These are phyloP conservation scores for Monosporozyma solicola DNA, from an alignment of 805 yeast genomes.

Conservation along the genomic window DNA sequence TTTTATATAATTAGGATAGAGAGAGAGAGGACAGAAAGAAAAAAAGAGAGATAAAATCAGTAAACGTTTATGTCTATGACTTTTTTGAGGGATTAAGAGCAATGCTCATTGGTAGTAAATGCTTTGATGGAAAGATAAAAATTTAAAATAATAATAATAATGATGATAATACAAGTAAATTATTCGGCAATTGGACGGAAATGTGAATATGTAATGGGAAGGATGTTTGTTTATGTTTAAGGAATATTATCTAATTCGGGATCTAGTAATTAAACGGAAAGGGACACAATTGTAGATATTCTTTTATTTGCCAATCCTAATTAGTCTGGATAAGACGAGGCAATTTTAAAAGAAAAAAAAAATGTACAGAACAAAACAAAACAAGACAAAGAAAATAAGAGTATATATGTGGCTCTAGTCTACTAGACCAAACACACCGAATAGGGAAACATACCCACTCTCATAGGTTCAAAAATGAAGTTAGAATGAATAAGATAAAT, in stretches of 20 bases:
- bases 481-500: neutral
- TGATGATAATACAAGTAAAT: no score
- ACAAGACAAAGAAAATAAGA: neutral
- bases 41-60: no score
- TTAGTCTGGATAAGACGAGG: neutral
- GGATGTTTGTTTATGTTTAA: no score
- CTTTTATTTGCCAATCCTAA: neutral
- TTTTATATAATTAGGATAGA: no score
- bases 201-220: no score
- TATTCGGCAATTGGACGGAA: no score
- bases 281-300: neutral
- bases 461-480: neutral
- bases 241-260: neutral
- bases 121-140: no score
- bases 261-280: neutral
- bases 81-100: slow-evolving; percentile 2
- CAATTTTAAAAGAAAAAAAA: neutral
- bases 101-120: neutral
- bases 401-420: neutral
- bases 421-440: neutral
- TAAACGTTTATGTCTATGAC: no score
- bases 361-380: neutral
- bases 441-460: neutral
- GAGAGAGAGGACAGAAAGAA: no score
- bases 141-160: no score